Evolutionary conservation across 106 monocot species (phyloP).

Genomic region (Ottelia alismoides): DNA sequence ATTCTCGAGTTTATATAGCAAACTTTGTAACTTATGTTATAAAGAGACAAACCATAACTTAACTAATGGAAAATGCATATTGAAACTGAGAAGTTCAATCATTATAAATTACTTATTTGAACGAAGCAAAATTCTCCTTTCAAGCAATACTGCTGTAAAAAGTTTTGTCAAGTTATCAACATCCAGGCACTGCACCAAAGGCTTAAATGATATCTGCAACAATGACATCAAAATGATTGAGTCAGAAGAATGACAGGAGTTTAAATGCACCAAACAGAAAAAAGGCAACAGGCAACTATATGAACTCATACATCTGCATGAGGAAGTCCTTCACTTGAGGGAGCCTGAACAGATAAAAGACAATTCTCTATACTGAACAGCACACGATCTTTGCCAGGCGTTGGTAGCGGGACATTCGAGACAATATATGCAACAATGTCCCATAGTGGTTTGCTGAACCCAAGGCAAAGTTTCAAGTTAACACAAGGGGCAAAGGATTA

Average conservation of each 20-base stretch:
- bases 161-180: constrained; percentile 90
- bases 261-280: not conserved
- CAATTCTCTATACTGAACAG: constrained; percentile 76
- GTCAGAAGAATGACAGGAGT: not conserved
- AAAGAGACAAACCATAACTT: no score
- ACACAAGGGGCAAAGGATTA: no score
- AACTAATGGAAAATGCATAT: no score
- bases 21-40: no score
- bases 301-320: constrained; percentile 76
- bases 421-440: constrained; percentile 79
- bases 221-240: not conserved
- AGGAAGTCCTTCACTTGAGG: constrained; percentile 84
- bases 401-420: constrained; percentile 79
- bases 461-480: constrained; percentile 1
- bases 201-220: constrained; percentile 98
- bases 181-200: constrained; percentile 91
- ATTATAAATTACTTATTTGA: constrained; percentile 95
- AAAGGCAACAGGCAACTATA: constrained; percentile 3
- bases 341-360: constrained; percentile 86
- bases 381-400: constrained; percentile 76
- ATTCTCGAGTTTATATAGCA: no score
- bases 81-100: no score
- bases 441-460: constrained; percentile 86
- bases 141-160: constrained; percentile 92
- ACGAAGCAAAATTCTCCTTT: constrained; percentile 93